Conservation (phyloP, 352 stramenopile genomes). For the Pythium scleroteichum region DNA sequence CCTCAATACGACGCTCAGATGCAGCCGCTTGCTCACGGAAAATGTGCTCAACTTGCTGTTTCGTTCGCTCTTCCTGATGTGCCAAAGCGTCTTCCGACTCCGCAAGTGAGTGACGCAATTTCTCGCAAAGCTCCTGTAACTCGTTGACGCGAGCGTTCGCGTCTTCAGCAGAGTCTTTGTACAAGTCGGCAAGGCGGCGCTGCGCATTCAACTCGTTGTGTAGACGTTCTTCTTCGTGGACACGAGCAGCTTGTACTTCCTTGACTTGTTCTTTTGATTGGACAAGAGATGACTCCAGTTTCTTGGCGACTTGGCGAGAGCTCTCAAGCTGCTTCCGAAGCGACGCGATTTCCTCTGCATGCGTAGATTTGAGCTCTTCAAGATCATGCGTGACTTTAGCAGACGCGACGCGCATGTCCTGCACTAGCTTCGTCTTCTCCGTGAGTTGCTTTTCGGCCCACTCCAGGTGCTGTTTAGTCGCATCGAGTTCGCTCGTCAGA, state of each 20-base stretch:
- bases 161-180: conserved; percentile 67
- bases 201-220: conserved; percentile 71
- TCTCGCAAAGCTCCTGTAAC: conserved; percentile 56
- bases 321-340: conserved; percentile 52
- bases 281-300: conserved; percentile 61
- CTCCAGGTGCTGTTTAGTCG: conserved; percentile 54
- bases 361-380: conserved; percentile 53
- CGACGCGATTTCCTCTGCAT: conserved; percentile 21
- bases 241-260: conserved; percentile 57
- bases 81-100: conserved; percentile 61
- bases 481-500: conserved; percentile 55
- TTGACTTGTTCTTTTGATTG: conserved; percentile 72
- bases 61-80: conserved; percentile 66
- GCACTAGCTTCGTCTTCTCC: conserved; percentile 67
- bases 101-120: conserved; percentile 54
- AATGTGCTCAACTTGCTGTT: conserved; percentile 70
- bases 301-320: conserved; percentile 57
- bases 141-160: conserved; percentile 54
- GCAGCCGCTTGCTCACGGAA: conserved; percentile 66
- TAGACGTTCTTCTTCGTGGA: conserved; percentile 63
- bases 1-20: conserved; percentile 57
- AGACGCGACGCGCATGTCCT: conserved; percentile 59
- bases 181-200: conserved; percentile 66
- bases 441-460: conserved; percentile 66
- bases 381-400: conserved; percentile 53